Conservation (phyloP, 768 basidiomycete genomes). For the Auricularia auricula-judae region DNA sequence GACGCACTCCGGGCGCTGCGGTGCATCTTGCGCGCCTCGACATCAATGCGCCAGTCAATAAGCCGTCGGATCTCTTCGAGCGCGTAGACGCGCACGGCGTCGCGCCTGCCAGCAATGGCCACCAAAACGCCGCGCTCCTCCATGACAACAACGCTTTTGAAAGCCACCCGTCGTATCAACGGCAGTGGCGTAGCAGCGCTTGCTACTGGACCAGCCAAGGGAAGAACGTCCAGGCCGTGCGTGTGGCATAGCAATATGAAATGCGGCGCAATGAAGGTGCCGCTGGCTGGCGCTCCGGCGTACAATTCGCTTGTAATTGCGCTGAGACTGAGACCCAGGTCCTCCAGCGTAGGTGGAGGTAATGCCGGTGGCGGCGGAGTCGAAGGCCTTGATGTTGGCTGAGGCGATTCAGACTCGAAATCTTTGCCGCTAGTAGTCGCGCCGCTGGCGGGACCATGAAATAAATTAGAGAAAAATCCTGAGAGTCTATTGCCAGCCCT, state of each 20-base stretch:
- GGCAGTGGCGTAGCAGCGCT: slow-evolving; percentile 66
- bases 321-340: slow-evolving; percentile 64
- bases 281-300: slow-evolving; percentile 62
- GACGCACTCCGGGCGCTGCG: neutral
- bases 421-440: neutral
- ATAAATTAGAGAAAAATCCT: slow-evolving; percentile 74
- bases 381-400: slow-evolving; percentile 15
- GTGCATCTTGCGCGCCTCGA: slow-evolving; percentile 30
- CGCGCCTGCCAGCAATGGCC: slow-evolving; percentile 76
- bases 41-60: slow-evolving; percentile 80
- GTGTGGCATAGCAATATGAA: slow-evolving; percentile 76
- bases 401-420: neutral
- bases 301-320: slow-evolving; percentile 55
- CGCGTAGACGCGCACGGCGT: slow-evolving; percentile 82
- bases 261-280: slow-evolving; percentile 71
- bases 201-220: slow-evolving; percentile 51
- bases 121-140: slow-evolving; percentile 86
- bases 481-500: slow-evolving; percentile 67
- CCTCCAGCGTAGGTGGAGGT: slow-evolving; percentile 58
- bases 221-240: slow-evolving; percentile 80
- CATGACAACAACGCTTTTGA: slow-evolving; percentile 87
- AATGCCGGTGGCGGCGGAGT: slow-evolving; percentile 53
- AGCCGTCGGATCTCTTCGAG: slow-evolving; percentile 78
- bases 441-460: slow-evolving; percentile 30
- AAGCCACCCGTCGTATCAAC: slow-evolving; percentile 67